phyloP scores from a whole-genome alignment of 1,284 basidiomycete species.

The Volvariella surrecta region DNA sequence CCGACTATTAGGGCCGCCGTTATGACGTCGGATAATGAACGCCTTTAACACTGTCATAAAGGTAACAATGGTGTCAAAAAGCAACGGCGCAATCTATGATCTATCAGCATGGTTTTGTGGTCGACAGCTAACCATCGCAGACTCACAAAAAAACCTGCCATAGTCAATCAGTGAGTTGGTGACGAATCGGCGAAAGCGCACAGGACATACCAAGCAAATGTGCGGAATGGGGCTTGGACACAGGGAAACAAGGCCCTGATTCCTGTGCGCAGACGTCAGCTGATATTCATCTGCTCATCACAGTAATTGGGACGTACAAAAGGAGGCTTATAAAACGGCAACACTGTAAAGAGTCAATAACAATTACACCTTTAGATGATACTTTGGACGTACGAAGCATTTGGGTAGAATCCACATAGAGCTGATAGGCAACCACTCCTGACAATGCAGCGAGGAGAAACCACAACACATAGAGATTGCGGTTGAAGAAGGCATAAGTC shows the following conservation, averaged over 20 bases:
- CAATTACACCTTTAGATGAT: not conserved
- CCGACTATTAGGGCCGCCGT: conserved; percentile 65
- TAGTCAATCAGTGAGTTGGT: no score
- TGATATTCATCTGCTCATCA: conserved; percentile 4
- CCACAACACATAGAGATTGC: conserved; percentile 55
- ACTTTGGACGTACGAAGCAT: conserved; percentile 51
- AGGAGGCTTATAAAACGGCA: conserved; percentile 57
- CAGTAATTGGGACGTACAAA: conserved; percentile 32
- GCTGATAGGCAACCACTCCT: conserved; percentile 68
- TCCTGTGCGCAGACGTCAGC: conserved; percentile 28
- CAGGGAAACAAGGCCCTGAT: conserved; percentile 64
- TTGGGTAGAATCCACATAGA: conserved; percentile 67
- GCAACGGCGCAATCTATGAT: conserved; percentile 44
- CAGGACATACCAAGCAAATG: conserved; percentile 56
- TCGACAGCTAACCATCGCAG: conserved; percentile 1
- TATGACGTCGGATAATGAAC: conserved; percentile 59
- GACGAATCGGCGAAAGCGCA: not conserved
- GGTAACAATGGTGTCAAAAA: conserved; percentile 72
- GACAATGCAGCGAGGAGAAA: conserved; percentile 53
- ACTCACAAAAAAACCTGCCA: conserved; percentile 1
- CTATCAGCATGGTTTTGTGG: not conserved
- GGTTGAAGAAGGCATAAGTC: conserved; percentile 78
- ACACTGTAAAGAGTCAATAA: conserved; percentile 31
- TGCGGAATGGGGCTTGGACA: conserved; percentile 68
- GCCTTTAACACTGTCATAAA: conserved; percentile 72